phyloP scores from a whole-genome alignment of 495 filamentous ascomycete genomes.

The Penicillium angulare region DNA sequence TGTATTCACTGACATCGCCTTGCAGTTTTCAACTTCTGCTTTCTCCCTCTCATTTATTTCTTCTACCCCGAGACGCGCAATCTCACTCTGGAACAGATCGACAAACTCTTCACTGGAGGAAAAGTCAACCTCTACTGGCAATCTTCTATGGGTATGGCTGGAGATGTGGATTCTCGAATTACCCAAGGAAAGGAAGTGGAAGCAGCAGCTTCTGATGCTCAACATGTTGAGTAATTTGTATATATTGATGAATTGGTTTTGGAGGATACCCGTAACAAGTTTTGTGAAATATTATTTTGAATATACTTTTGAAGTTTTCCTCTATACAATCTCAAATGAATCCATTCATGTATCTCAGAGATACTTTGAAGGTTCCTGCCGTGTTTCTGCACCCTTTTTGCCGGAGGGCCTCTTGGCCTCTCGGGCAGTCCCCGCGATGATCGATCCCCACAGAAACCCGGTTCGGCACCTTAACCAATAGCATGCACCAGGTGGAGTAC shows the following conservation, averaged over 20 bases:
- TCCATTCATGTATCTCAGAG: too few relatives aligned
- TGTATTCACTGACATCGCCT: slow-evolving; percentile 30
- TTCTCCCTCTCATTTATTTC: slow-evolving; percentile 71
- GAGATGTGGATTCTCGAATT: slow-evolving; percentile 24
- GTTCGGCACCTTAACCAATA: slow-evolving; percentile 9
- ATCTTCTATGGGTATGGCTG: slow-evolving; percentile 30
- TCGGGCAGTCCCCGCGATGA: slow-evolving; percentile 10
- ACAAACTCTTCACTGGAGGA: slow-evolving; percentile 47
- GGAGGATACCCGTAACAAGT: background rate
- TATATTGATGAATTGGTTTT: background rate
- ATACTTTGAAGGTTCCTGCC: background rate
- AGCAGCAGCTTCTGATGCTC: slow-evolving; percentile 5
- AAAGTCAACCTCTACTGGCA: slow-evolving; percentile 48
- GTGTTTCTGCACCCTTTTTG: background rate
- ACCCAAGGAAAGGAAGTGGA: slow-evolving; percentile 21
- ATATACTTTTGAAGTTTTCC: background rate
- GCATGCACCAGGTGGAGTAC: background rate
- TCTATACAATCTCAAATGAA: background rate
- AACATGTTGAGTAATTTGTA: slow-evolving; percentile 28
- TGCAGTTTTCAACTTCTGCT: slow-evolving; percentile 62
- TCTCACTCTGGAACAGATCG: slow-evolving; percentile 71
- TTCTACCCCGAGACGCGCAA: slow-evolving; percentile 68
- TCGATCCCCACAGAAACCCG: slow-evolving; percentile 4
- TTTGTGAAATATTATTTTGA: background rate
- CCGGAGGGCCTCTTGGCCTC: background rate